Percentiles rank a stretch among this genome's conserved stretches.
Evolutionary conservation across 2,329 filamentous ascomycete genomes (phyloP).

Genomic region (Chaetomium strumarium): DNA sequence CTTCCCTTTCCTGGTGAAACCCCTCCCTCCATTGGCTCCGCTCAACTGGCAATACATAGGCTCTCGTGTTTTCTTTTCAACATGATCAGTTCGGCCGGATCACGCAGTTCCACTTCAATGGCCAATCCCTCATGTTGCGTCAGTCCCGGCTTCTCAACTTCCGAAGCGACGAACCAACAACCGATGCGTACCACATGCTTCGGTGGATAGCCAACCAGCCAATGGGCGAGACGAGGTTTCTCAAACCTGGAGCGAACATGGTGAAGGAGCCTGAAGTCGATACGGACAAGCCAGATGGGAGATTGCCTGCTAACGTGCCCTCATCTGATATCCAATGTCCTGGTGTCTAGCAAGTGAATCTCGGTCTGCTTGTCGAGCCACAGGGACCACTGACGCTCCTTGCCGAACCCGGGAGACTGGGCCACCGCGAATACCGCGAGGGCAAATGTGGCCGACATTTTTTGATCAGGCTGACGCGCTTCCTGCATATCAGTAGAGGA

Average conservation of each 20-base stretch:
- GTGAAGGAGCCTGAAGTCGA: background rate
- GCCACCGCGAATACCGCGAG: too few species aligned
- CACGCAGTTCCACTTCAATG: conserved; percentile 6
- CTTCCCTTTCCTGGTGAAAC: background rate
- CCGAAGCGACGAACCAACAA: background rate
- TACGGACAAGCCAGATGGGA: background rate
- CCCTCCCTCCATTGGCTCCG: too few species aligned
- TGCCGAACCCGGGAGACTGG: too few species aligned
- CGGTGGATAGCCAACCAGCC: conserved; percentile 4
- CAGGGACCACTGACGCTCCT: too few species aligned
- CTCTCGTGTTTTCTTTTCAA: conserved; percentile 8
- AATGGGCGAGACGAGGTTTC: conserved; percentile 1
- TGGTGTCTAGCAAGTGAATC: too few species aligned
- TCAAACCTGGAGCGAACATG: background rate
- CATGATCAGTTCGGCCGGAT: background rate
- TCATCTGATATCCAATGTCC: too few species aligned
- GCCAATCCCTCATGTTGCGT: conserved; percentile 1
- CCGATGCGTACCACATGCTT: conserved; percentile 7
- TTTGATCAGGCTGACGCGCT: too few species aligned
- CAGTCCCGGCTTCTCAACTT: conserved; percentile 8
- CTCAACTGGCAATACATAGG: background rate
- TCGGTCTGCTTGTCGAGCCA: too few species aligned
- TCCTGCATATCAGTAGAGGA: too few species aligned
- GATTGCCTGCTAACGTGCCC: background rate
- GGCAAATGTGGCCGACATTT: too few species aligned